These are phyloP conservation scores for Butyriboletus loyo DNA, from an alignment of 768 basidiomycete genomes.

Conservation along the genomic window DNA sequence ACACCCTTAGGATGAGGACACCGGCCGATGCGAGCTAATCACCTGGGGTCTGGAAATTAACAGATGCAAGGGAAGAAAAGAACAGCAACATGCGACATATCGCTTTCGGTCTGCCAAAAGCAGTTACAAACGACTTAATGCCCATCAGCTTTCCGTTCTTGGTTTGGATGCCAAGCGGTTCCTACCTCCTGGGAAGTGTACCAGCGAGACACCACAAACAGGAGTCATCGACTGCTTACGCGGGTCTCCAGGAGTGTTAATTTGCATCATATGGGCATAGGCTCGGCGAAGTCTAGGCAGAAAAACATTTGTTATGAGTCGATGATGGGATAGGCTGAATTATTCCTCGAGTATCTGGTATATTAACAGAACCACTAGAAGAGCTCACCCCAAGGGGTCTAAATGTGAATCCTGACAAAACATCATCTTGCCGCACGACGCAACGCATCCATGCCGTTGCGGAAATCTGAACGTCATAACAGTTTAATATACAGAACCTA, in stretches of 20 bases:
- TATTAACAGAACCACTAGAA: constrained; percentile 11
- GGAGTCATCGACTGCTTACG: constrained; percentile 38
- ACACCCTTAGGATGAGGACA: neutral
- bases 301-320: neutral
- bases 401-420: neutral
- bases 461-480: neutral
- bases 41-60: neutral
- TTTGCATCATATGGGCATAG: constrained; percentile 41
- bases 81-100: neutral
- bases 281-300: neutral
- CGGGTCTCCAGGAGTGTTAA: constrained; percentile 35
- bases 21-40: neutral
- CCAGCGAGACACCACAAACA: constrained; percentile 38
- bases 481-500: neutral
- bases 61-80: neutral
- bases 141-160: constrained; percentile 65
- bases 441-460: neutral
- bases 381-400: constrained; percentile 15
- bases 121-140: neutral
- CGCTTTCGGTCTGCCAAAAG: neutral
- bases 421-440: neutral
- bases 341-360: constrained; percentile 5
- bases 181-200: constrained; percentile 39
- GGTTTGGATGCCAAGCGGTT: constrained; percentile 41
- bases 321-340: neutral